Percentiles rank a stretch among this genome's conserved stretches.
Conservation (phyloP, 2,329 filamentous ascomycete species). For the Dothiorella sarmentorum region DNA sequence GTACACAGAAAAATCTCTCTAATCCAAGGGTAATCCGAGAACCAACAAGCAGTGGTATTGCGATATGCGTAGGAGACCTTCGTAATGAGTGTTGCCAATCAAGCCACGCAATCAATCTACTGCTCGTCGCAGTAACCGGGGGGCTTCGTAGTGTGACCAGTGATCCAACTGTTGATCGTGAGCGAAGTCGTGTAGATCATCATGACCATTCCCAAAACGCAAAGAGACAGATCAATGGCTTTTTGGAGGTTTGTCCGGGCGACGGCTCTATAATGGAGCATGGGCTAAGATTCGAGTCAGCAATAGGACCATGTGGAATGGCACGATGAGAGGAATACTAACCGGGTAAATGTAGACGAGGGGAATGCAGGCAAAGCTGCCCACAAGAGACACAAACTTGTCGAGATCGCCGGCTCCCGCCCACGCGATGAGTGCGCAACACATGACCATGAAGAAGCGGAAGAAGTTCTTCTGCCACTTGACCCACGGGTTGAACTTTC, state of each 20-base stretch:
- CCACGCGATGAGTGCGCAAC: conserved; percentile 88
- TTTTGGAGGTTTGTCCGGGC: conserved; percentile 67
- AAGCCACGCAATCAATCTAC: not conserved
- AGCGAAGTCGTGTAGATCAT: conserved; percentile 91
- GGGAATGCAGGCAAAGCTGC: conserved; percentile 96
- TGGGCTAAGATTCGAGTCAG: conserved; percentile 59
- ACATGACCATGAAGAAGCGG: conserved; percentile 84
- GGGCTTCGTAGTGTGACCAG: conserved; percentile 49
- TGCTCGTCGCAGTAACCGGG: conserved; percentile 61
- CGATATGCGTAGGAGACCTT: not conserved
- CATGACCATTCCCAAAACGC: conserved; percentile 76
- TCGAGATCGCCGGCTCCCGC: conserved; percentile 88
- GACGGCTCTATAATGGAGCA: conserved; percentile 83
- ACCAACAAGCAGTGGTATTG: not conserved
- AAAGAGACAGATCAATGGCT: conserved; percentile 68
- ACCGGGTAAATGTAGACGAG: conserved; percentile 97
- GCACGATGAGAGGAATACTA: conserved; percentile 43
- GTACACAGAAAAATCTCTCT: not conserved
- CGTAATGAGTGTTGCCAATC: not conserved
- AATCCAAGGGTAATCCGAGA: not conserved
- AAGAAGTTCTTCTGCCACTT: conserved; percentile 99
- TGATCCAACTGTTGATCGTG: conserved; percentile 83
- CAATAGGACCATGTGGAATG: not conserved
- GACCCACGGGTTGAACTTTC: conserved; percentile 97
- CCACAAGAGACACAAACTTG: conserved; percentile 94